Base-by-base conservation (phyloP, 805 yeast genomes). In the Myxozyma neotropica region DNA sequence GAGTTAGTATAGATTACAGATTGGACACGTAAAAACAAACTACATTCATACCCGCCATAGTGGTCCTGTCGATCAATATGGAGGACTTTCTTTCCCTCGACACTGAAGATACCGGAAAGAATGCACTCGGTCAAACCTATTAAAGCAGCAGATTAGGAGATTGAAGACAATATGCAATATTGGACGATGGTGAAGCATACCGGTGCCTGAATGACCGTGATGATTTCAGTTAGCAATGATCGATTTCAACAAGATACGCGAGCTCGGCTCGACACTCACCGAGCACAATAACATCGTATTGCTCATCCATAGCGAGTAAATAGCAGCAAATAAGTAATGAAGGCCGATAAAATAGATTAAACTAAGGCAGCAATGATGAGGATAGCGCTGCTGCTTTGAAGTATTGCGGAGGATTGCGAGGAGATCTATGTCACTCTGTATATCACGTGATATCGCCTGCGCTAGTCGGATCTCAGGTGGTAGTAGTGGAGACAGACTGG, bases 61-160 rank as follows among this genome's bases (percentile, higher is more conserved):
- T 91, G 95, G 73, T 90, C 95, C 75, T 94, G 97, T 69, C 91
- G 86, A 74, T 94, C 99, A 64, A 94, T 91, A 76, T 94, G 99
- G 57, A 94, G 81, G 6, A 94, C 98, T 72, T 94, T 94, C 79
- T 94, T 93, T 64, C 98, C 98, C 71, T 94, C 98, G n/a, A 93
- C 96, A 8, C 97, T 90, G 47, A 94, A 80, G 54, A 94, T 76
- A 2, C 99, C 99, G 0, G 97, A 90, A 46, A 94, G 81, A 61
- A 94, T 87, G 78, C 99, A 94, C 75, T 94, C 99, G 47, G 97
- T 93, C 65, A 94, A 81, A n/a, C 99, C 99, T 61, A 83, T 6
- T 6, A 23, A 4, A 17, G 17, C 24, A 29, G 7, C 33, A 26
- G 24, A 13, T 31, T 31, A 46, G 39, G 4, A 29, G 4, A 6